Evolutionary conservation across 345 rosid species (phyloP).

Genomic region (Draba incana): DNA sequence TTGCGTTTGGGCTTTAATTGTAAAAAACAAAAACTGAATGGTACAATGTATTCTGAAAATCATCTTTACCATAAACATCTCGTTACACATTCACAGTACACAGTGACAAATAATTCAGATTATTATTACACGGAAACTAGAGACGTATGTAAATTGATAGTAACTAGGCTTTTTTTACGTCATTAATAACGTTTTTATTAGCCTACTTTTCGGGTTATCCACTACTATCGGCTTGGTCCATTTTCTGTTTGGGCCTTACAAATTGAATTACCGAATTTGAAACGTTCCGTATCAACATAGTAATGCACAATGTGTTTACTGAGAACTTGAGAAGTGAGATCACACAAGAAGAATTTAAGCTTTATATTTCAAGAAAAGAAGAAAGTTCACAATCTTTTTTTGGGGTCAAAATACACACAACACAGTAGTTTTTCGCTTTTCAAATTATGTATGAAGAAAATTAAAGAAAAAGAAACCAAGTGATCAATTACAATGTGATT

Average conservation of each 20-base stretch:
- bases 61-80: conserved; percentile 1
- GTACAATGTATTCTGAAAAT: neutral
- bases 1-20: no score
- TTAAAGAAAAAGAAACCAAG: conserved; percentile 8
- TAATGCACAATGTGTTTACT: no score
- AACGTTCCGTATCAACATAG: no score
- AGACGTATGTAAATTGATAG: neutral
- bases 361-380: conserved; percentile 10
- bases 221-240: no score
- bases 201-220: no score
- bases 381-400: conserved; percentile 22
- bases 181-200: no score
- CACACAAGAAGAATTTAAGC: neutral
- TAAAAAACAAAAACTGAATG: no score
- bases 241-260: no score
- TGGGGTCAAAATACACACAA: conserved; percentile 34
- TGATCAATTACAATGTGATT: conserved; percentile 26
- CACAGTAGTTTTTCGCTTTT: conserved; percentile 30
- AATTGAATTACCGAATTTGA: no score
- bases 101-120: neutral
- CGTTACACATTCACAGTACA: neutral
- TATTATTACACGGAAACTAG: neutral
- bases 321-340: no score
- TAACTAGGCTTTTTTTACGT: no score
- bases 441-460: conserved; percentile 12